Base-by-base conservation (phyloP, 495 filamentous ascomycete genomes). In the Aspergillus saccharolyticus region DNA sequence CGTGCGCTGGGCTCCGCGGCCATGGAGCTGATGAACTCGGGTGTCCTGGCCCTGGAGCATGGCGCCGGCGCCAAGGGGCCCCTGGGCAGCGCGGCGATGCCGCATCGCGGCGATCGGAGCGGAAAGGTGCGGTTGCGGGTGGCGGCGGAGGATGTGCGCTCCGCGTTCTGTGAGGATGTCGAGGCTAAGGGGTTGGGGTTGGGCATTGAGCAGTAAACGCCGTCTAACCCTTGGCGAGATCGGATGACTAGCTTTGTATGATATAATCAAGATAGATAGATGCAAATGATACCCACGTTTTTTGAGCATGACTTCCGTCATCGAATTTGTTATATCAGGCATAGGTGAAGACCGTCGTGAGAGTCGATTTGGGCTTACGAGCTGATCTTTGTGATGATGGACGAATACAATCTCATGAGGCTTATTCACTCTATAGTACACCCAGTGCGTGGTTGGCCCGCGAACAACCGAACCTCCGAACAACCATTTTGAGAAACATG, bases 111-210 rank as follows among this genome's bases (percentile, higher is more conserved):
- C 0, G 92, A 96, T 62, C 78, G 94, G 16, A 89, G 86, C 25
- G 91, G 91, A 42, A 93, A 92, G 68, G 84, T 99, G 10, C 77
- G 93, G 58, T 76, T 97, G 52, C 81, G 89, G 25, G 87, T 97
- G 56, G 86, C 87, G 1, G 88, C 96, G 44, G 94, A 97, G 63
- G 94, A 99, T 70, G 83, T 99, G 0, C 86, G 86, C 68, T 74
- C 85, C 58, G 94, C 95, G 39, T 85, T 97, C 62, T 83, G 85
- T 56, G 93, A 96, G 62, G 94, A 99, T 78, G 81, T 79, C 8
- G 89, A 96, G 70, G 87, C 93, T 21, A 89, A 86, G 66, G 85
- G 83, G 16, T 74, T 96, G 59, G 89, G 78, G 2, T 62, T 80
- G 56, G 73, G 74, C 19, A 63, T 74, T 69, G 72, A 75, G 47